A percentile compares a stretch with the other conserved stretches of the same genome.
Evolutionary conservation across 208 protist genomes (phyloP).

Genomic region (Trypanosoma cruzi): DNA sequence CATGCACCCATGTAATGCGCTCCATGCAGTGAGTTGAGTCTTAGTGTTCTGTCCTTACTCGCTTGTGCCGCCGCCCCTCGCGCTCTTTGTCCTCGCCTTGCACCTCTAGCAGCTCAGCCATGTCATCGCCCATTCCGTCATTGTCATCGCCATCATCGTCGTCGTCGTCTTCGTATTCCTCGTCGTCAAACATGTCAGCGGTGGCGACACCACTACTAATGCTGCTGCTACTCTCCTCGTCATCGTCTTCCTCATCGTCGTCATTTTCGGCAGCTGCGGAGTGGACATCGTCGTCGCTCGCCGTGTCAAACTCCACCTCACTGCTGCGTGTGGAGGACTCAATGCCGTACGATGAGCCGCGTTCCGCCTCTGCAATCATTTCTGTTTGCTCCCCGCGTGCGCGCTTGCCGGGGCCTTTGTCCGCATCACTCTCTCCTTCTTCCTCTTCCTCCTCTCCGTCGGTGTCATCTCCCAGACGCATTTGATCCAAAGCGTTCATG

Average conservation of each 20-base stretch:
- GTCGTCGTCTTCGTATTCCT: conserved; percentile 26
- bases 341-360: conserved; percentile 28
- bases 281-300: conserved; percentile 45
- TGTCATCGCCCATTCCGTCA: conserved; percentile 65
- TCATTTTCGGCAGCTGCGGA: conserved; percentile 20
- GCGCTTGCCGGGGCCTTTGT: not conserved
- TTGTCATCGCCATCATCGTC: conserved; percentile 31
- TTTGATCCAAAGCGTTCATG: conserved; percentile 14
- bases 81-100: conserved; percentile 26
- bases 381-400: conserved; percentile 22
- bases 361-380: conserved; percentile 40
- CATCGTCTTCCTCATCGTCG: conserved; percentile 13
- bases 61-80: conserved; percentile 26
- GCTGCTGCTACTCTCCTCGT: conserved; percentile 16
- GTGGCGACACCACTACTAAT: not conserved
- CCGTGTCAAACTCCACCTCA: conserved; percentile 22
- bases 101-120: conserved; percentile 52
- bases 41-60: conserved; percentile 31
- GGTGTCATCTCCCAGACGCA: conserved; percentile 18
- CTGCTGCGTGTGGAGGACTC: conserved; percentile 31
- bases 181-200: conserved; percentile 15
- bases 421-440: conserved; percentile 19
- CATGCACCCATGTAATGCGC: too few relatives aligned
- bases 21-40: conserved; percentile 20
- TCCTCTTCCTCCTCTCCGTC: conserved; percentile 17